Evolutionary conservation across 441 rosid genomes (phyloP).

Genomic region (Mallotus repandus): DNA sequence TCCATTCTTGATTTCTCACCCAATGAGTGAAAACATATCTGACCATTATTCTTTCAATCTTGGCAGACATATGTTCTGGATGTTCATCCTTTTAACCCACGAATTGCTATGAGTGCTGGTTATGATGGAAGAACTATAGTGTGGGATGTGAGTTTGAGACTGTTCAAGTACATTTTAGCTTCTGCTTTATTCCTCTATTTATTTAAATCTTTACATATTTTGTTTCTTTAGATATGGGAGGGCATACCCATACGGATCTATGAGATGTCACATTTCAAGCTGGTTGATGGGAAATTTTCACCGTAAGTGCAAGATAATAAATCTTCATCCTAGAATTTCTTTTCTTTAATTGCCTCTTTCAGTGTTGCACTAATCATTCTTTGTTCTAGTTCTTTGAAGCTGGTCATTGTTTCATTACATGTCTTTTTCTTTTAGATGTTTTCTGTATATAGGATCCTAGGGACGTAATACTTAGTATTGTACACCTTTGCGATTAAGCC

Average conservation of each 20-base stretch:
- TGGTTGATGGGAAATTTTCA: slow-evolving; percentile 99
- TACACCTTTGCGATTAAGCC: too few relatives aligned
- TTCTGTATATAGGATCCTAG: background rate
- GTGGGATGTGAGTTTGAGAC: slow-evolving; percentile 92
- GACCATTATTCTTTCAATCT: slow-evolving; percentile 15
- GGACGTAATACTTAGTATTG: background rate
- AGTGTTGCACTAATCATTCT: background rate
- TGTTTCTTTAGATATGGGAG: slow-evolving; percentile 86
- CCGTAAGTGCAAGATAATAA: slow-evolving; percentile 66
- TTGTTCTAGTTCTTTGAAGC: background rate
- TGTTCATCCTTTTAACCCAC: slow-evolving; percentile 98
- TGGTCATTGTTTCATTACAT: too few relatives aligned
- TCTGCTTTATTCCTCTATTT: slow-evolving; percentile 21
- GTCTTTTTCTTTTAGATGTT: background rate
- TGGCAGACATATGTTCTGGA: slow-evolving; percentile 97
- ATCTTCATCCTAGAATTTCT: background rate
- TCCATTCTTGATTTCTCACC: background rate
- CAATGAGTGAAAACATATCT: background rate
- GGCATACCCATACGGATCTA: slow-evolving; percentile 86
- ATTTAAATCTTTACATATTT: slow-evolving; percentile 26
- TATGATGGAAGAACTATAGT: slow-evolving; percentile 97
- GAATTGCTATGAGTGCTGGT: slow-evolving; percentile 99
- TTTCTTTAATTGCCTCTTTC: slow-evolving; percentile 9
- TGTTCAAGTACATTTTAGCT: slow-evolving; percentile 19
- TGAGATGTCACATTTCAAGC: slow-evolving; percentile 83